A percentile compares a stretch with the other conserved stretches of the same genome.
Conservation (phyloP, 2,329 filamentous ascomycete species). For the Sclerotinia borealis region DNA sequence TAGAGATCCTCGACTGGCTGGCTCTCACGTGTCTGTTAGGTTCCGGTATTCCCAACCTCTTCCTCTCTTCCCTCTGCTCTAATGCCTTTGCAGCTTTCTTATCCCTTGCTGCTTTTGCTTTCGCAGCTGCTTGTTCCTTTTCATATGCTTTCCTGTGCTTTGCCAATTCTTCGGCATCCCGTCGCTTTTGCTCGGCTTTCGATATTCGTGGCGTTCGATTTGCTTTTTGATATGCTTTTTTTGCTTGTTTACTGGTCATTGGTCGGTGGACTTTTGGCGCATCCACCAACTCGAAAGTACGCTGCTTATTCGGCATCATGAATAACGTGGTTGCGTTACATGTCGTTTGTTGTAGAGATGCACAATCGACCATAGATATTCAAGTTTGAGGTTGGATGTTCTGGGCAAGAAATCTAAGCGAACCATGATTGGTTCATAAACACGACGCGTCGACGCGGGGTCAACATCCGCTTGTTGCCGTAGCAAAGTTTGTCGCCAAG, state of each 20-base stretch:
- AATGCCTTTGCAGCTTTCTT: constrained; percentile 50
- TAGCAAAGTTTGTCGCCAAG: background rate
- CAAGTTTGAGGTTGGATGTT: background rate
- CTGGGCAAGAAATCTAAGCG: background rate
- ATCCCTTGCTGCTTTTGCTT: constrained; percentile 46
- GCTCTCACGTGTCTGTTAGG: constrained; percentile 43
- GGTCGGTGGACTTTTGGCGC: constrained; percentile 31
- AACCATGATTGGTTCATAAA: background rate
- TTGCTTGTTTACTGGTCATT: constrained; percentile 46
- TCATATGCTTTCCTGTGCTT: constrained; percentile 46
- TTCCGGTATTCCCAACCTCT: constrained; percentile 46
- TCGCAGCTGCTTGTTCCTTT: constrained; percentile 45
- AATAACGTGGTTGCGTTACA: background rate
- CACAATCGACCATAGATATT: background rate
- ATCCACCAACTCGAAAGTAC: constrained; percentile 37
- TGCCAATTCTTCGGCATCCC: constrained; percentile 37
- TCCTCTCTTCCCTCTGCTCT: constrained; percentile 44
- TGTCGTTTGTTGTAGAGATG: background rate
- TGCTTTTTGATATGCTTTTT: constrained; percentile 40
- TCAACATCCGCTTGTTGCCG: background rate
- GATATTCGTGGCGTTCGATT: constrained; percentile 39
- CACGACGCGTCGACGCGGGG: background rate
- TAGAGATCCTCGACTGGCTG: constrained; percentile 52
- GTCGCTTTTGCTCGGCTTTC: constrained; percentile 33
- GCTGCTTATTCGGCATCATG: background rate